Evolutionary conservation across 768 basidiomycete genomes (phyloP).

Genomic region (Nidula microcarpa): DNA sequence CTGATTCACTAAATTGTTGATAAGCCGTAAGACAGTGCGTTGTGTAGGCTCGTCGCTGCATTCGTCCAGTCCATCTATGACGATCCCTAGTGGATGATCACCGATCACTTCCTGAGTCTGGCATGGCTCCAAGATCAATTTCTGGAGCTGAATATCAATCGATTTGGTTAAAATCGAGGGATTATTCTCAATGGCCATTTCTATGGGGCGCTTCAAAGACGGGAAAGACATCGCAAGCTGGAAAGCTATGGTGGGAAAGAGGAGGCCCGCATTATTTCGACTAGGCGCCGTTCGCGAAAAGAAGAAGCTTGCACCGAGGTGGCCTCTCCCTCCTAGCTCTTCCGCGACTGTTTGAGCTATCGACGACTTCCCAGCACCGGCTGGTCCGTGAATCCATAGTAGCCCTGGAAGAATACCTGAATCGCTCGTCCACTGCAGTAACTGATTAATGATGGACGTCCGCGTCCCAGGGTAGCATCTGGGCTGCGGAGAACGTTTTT

Average conservation of each 20-base stretch:
- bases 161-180: background rate
- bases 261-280: background rate
- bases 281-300: background rate
- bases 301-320: background rate
- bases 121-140: background rate
- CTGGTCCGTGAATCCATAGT: background rate
- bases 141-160: background rate
- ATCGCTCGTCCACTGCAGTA: background rate
- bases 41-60: background rate
- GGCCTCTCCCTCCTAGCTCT: background rate
- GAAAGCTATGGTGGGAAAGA: background rate
- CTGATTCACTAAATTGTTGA: background rate
- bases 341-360: background rate
- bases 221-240: background rate
- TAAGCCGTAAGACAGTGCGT: background rate
- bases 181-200: background rate
- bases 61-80: background rate
- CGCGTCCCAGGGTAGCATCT: background rate
- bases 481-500: background rate
- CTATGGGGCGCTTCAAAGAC: background rate
- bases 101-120: background rate
- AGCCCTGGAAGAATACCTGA: background rate
- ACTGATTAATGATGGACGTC: background rate
- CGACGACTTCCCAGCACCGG: background rate
- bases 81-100: background rate